These are phyloP conservation scores for Botrytis hyacinthi DNA, from an alignment of 2,329 filamentous ascomycete species.

Conservation along the genomic window DNA sequence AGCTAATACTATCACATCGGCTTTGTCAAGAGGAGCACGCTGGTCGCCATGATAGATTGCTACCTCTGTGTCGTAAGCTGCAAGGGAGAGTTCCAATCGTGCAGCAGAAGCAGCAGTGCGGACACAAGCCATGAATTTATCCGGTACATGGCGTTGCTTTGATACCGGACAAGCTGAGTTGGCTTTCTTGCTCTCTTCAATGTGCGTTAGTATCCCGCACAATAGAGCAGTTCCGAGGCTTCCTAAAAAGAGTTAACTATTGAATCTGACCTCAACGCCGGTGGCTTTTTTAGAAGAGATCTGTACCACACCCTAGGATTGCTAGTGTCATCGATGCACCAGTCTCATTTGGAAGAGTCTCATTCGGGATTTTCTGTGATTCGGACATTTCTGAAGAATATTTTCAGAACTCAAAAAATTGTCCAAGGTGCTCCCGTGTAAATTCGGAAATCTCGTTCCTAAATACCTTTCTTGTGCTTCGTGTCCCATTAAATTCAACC, in stretches of 20 bases:
- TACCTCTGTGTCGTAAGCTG: slow-evolving; percentile 65
- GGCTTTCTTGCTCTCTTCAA: slow-evolving; percentile 16
- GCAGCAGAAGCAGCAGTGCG: slow-evolving; percentile 56
- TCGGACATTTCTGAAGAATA: slow-evolving; percentile 3
- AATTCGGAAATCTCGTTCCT: not conserved
- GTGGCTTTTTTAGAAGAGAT: not conserved
- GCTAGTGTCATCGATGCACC: slow-evolving; percentile 10
- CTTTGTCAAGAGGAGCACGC: slow-evolving; percentile 68
- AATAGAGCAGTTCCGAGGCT: slow-evolving; percentile 19
- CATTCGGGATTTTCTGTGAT: not conserved
- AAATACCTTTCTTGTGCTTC: slow-evolving; percentile 8
- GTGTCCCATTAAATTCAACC: not conserved
- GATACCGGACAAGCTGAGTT: not conserved
- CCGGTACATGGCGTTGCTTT: not conserved
- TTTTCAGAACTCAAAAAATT: not conserved
- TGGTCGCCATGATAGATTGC: slow-evolving; percentile 67
- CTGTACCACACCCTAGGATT: slow-evolving; percentile 19
- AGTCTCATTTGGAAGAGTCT: not conserved
- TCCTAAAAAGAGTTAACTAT: slow-evolving; percentile 8
- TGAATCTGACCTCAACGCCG: not conserved
- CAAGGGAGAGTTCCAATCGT: slow-evolving; percentile 60
- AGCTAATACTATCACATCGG: slow-evolving; percentile 67
- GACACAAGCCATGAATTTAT: slow-evolving; percentile 16
- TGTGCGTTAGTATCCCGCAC: slow-evolving; percentile 15
- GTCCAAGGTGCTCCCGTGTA: not conserved